Evolutionary conservation across 257 asterid species (phyloP), one percentile per base, ranked within the genome.

Genomic region (Gardenia jasminoides): DNA sequence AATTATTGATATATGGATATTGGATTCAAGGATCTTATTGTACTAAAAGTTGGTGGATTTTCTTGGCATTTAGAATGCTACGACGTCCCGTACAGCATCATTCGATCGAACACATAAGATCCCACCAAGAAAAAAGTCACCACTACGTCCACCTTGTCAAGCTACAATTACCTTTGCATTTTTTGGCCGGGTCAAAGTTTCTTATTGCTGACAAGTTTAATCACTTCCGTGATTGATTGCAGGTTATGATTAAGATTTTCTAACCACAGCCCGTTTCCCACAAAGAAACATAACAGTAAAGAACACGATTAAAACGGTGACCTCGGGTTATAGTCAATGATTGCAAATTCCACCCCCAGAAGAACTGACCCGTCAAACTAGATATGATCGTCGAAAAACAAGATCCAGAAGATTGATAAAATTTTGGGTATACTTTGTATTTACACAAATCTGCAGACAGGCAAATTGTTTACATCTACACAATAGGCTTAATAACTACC

Each of bases 1-100:
- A 72, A 74, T 72, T 52, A 66, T 75, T 68, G 50, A 31, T 36
- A 16, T 46, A 58, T 28, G 31, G 36, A 77, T 67, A 20, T 73
- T 44, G 48, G 66, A 58, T 67, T 22, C 41, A 71, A 67, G 70
- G 58, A 81, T 81, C 81, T 71, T 76, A 26, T 76, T 50, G 84
- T 64, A 81, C 75, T 46, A 80, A 76, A 76, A 72, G 78, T 56
- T 12, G 56, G 10, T 66, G 13, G 67, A 76, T 76, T 81, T 70
- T 70, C 61, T 64, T 43, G 26, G 62, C 54, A 36, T 81, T 81
- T 70, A 70, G 70, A 76, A 76, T 56, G 33, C 74, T 30, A 0
- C 16, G 43, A 11, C 36, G 59, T 24, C 74, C 68, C 69, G 48
- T 52, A 66, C 62, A 28, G n/a, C 71, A 70, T 78, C 81, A 78